Conservation (phyloP, 768 basidiomycete genomes). For the Tremella yokohamensis region DNA sequence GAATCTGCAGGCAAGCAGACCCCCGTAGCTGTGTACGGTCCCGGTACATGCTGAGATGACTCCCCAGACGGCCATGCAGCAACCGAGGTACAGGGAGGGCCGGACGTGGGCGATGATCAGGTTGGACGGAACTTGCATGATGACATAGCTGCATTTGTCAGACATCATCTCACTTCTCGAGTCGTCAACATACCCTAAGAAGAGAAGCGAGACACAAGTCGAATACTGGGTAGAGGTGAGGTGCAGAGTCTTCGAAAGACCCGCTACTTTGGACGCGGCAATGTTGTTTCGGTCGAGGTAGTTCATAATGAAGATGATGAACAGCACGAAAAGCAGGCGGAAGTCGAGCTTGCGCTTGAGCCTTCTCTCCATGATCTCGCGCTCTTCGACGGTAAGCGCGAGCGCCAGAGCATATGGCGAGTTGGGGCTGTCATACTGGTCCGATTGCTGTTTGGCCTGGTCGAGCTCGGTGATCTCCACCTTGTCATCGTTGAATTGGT, state of each 20-base stretch:
- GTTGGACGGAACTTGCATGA: conserved; percentile 45
- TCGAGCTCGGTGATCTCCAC: no score
- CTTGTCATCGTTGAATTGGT: no score
- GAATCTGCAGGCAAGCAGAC: conserved; percentile 36
- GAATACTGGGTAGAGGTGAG: conserved; percentile 21
- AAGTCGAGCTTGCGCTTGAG: conserved; percentile 42
- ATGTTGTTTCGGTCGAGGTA: conserved; percentile 40
- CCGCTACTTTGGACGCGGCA: conserved; percentile 33
- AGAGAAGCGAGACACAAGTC: conserved; percentile 26
- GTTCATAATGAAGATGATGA: conserved; percentile 35
- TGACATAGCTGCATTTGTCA: conserved; percentile 36
- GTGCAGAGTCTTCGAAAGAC: conserved; percentile 19
- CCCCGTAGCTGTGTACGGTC: conserved; percentile 30
- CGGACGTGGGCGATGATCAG: conserved; percentile 42
- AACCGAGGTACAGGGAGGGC: conserved; percentile 49
- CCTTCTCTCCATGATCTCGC: conserved; percentile 25
- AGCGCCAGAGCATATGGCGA: neutral
- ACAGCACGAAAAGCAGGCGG: conserved; percentile 36
- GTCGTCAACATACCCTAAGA: conserved; percentile 5
- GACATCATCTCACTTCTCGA: conserved; percentile 1
- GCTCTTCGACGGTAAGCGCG: conserved; percentile 35
- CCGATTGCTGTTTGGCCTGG: no score
- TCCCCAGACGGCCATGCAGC: conserved; percentile 42
- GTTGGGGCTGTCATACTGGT: no score
- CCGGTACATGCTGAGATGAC: conserved; percentile 39